phyloP scores from a whole-genome alignment of 805 yeast genomes.

The Saccharomyces cerevisiae region DNA sequence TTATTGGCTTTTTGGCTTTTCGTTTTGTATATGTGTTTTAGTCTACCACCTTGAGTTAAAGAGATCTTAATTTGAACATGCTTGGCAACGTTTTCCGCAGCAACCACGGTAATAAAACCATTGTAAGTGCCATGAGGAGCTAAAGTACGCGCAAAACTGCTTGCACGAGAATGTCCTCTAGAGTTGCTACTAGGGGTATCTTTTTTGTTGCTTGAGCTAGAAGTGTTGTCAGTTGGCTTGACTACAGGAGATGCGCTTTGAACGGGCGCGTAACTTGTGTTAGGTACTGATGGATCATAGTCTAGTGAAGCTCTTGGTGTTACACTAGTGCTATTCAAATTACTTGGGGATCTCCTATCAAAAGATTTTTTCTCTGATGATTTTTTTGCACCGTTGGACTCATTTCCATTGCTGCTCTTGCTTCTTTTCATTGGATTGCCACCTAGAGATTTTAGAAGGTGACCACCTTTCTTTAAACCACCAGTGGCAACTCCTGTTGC shows the following conservation, averaged over 20 bases:
- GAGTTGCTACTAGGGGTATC: not conserved
- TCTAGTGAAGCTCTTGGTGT: slow-evolving; percentile 14
- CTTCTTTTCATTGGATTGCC: not conserved
- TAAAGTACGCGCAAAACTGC: slow-evolving; percentile 23
- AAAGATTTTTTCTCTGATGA: not conserved
- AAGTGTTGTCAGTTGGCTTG: not conserved
- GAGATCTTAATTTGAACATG: slow-evolving; percentile 47
- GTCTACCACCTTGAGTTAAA: slow-evolving; percentile 37
- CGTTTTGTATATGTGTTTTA: slow-evolving; percentile 58
- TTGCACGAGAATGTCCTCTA: slow-evolving; percentile 7
- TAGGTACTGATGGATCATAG: slow-evolving; percentile 25
- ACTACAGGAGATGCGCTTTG: slow-evolving; percentile 7
- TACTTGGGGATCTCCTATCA: not conserved
- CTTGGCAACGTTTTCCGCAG: slow-evolving; percentile 38
- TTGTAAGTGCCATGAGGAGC: slow-evolving; percentile 32
- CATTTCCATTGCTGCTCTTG: not conserved
- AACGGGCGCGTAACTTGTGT: slow-evolving; percentile 23
- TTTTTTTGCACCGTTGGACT: not conserved
- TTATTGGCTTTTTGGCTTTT: slow-evolving; percentile 43
- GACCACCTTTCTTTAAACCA: slow-evolving; percentile 43
- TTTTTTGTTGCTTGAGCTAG: slow-evolving; percentile 1
- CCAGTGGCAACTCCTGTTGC: slow-evolving; percentile 37
- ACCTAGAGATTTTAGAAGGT: slow-evolving; percentile 31
- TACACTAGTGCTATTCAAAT: not conserved
- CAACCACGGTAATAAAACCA: slow-evolving; percentile 47